Base-by-base conservation (phyloP, 1,284 basidiomycete species). In the Megacollybia platyphylla region DNA sequence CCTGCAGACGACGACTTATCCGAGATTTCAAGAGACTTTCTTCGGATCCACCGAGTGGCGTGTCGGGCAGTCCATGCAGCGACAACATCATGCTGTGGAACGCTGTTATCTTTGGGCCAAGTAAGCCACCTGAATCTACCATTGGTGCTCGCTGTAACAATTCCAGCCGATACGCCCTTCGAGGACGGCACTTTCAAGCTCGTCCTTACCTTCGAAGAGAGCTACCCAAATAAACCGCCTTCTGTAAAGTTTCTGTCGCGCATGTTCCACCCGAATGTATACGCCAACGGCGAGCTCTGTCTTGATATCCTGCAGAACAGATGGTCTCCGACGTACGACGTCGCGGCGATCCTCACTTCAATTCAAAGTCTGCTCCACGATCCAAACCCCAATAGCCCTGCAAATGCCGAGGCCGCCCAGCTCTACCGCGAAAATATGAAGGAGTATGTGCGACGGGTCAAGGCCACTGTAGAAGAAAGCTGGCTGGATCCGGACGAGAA, bases 71-170 rank as follows among this genome's bases (percentile, higher is more conserved):
- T 52, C 94, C 94, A 55, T 93, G 90, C 59, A 83, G 90, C 0
- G 94, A 97, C 62, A 97, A 97, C 60, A 94, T 98, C 61, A 94
- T 97, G 89, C 72, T 97, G 8, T 98, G 94, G 94, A 97, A 98
- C 57, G 94, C 94, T 1, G 94, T 98, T 51, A 98, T 98, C 52
- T 97, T 98, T 58, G 94, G 94, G 0, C 94, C 94, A 61, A 86
- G 92, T 90, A 46, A 54, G 81, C 65, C 6, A 7, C 34, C 5
- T 15, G 28, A 39, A 32, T 3, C 27, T 18, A 31, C 28, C 32
- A 30, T 37, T 36, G 36, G 31, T 30, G 6, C 31, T 34, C 31
- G 10, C 41, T 30, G 27, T 40, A 24, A 28, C 28, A 24, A 41
- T 43, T 31, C 2, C 57, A 96, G 93, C 86, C 58, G 94, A 97